These are phyloP conservation scores for Chernovozyma sophiae-reginae DNA, from an alignment of 1,139 yeast species.

Conservation along the genomic window DNA sequence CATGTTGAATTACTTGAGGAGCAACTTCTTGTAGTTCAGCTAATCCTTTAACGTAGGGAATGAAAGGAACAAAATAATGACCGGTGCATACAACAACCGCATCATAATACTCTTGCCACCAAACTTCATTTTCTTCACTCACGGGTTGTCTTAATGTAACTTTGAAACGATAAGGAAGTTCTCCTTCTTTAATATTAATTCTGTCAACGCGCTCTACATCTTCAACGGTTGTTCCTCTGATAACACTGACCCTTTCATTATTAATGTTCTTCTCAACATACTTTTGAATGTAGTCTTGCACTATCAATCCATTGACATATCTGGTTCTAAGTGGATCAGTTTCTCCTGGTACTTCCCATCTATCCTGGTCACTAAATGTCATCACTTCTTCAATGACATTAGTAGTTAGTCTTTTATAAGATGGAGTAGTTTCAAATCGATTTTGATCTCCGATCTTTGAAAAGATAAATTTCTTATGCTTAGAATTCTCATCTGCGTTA, in stretches of 20 bases:
- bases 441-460: slow-evolving; percentile 13
- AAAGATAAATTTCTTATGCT: slow-evolving; percentile 6
- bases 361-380: slow-evolving; percentile 38
- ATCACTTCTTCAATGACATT: slow-evolving; percentile 41
- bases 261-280: slow-evolving; percentile 25
- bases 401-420: slow-evolving; percentile 35
- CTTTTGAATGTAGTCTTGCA: slow-evolving; percentile 28
- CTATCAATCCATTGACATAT: slow-evolving; percentile 25
- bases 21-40: slow-evolving; percentile 22
- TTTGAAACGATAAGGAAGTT: slow-evolving; percentile 21
- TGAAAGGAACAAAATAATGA: slow-evolving; percentile 32
- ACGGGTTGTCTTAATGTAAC: slow-evolving; percentile 27
- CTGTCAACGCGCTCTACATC: slow-evolving; percentile 24
- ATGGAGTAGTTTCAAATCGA: slow-evolving; percentile 34
- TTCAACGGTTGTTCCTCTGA: slow-evolving; percentile 33
- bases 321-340: slow-evolving; percentile 20
- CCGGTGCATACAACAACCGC: slow-evolving; percentile 29
- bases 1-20: slow-evolving; percentile 32
- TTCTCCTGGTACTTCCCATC: slow-evolving; percentile 26
- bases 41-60: slow-evolving; percentile 38
- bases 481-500: slow-evolving; percentile 3
- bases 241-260: slow-evolving; percentile 19
- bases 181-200: slow-evolving; percentile 5
- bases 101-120: slow-evolving; percentile 25
- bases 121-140: slow-evolving; percentile 18